Base-by-base conservation (phyloP, 192 early-diverging fungal species). In the Rhizophagus prolifer region DNA sequence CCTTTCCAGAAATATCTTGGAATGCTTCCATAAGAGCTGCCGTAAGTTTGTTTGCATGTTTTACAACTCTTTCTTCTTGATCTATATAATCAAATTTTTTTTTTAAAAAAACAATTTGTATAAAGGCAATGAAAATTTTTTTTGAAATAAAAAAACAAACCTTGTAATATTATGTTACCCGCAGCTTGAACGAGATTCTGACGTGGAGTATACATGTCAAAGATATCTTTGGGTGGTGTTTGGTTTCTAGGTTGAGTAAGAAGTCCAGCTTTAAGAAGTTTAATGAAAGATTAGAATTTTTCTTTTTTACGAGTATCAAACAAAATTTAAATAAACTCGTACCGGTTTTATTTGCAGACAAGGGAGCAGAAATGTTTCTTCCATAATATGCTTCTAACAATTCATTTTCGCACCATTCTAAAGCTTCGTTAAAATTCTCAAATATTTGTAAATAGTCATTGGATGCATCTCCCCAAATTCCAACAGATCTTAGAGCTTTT, bases 391-490 rank as follows among this genome's bases (percentile, higher is more conserved):
- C 91, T 76, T 88, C 85, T 65, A 98, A 84, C 14, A 98, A 74
- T 41, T 88, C 84, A 81, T 98, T 98, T 81, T 98, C 97, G 77
- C 95, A 97, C 88, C 92, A 96, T 82, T 98, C 97, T 25, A 98
- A 86, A 4, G 95, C 92, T 72, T 94, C 91, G 79, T 96, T 92
- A 14, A 95, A 77, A n/a, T 89, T 90, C 9, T 90, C 89, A 83
- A 95, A 97, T 47, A 85, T 87, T 62, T 92, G 88, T 34, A 96
- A 86, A 78, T 88, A 88, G 47, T 87, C 81, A 44, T 82, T 79
- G 47, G 75, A 71, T 9, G 79, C 83, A n/a, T 86, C 86, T 2
- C 80, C 75, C 85, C 93, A 92, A 54, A 94, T 85, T 13, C 91
- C 91, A 13, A 86, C 86, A 38, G 85, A 84, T 38, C 86, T 87